Conservation (phyloP, 108 stramenopile genomes). For the Skeletonema grethae region DNA sequence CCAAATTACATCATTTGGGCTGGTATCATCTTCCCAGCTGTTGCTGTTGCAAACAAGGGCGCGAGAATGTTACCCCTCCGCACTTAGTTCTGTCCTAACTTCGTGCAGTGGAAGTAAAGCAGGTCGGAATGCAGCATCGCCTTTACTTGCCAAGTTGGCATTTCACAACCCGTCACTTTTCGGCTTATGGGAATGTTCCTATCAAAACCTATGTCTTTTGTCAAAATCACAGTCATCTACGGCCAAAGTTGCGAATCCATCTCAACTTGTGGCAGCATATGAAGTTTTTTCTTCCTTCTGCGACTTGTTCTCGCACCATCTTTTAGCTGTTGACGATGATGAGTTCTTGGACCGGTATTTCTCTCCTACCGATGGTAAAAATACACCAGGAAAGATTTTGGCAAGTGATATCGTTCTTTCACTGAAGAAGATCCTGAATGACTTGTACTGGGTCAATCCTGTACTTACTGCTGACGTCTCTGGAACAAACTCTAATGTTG, state of each 20-base stretch:
- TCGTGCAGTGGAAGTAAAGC: constrained; percentile 55
- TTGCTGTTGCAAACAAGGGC: constrained; percentile 8
- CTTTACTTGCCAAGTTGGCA: constrained; percentile 58
- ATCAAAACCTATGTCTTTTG: constrained; percentile 9
- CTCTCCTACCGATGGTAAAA: background rate
- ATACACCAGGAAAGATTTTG: constrained; percentile 23
- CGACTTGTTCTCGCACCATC: constrained; percentile 73
- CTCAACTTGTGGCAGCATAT: constrained; percentile 16
- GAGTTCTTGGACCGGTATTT: constrained; percentile 66
- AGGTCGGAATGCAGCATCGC: constrained; percentile 52
- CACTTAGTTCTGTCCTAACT: constrained; percentile 50
- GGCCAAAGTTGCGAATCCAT: background rate
- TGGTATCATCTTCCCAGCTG: constrained; percentile 8
- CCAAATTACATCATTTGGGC: constrained; percentile 1
- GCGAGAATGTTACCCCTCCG: constrained; percentile 35
- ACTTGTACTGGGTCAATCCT: constrained; percentile 76
- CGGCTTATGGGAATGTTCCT: constrained; percentile 26
- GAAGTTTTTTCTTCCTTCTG: constrained; percentile 64
- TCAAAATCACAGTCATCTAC: constrained; percentile 10
- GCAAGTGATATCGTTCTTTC: constrained; percentile 55
- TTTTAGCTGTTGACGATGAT: constrained; percentile 77
- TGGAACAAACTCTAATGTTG: constrained; percentile 1
- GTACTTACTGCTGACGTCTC: constrained; percentile 57
- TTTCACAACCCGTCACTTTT: constrained; percentile 40
- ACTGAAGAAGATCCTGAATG: constrained; percentile 52